Conservation (phyloP, 768 basidiomycete genomes). For the Hemileccinum impolitum region DNA sequence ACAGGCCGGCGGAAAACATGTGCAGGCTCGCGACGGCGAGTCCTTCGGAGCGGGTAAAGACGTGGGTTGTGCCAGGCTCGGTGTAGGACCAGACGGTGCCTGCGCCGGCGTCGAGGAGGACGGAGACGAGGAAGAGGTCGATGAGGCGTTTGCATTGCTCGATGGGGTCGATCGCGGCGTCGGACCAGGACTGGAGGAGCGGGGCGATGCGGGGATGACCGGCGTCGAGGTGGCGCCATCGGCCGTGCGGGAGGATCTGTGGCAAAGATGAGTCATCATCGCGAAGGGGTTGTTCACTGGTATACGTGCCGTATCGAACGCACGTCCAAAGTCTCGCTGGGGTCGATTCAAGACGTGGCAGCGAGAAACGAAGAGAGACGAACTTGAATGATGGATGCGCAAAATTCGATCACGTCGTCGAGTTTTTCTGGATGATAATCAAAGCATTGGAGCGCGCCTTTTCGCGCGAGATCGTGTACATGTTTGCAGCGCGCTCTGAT, state of each 20-base stretch:
- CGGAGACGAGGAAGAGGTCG: conserved; percentile 88
- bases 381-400: conserved; percentile 75
- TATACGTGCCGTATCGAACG: conserved; percentile 55
- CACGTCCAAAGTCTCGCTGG: conserved; percentile 79
- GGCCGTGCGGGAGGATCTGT: conserved; percentile 83
- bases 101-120: conserved; percentile 92
- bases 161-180: conserved; percentile 39
- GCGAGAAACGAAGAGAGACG: too few species aligned
- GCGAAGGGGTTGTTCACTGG: not conserved
- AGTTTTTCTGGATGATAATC: conserved; percentile 80
- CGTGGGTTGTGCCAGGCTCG: conserved; percentile 52
- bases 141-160: conserved; percentile 73
- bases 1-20: conserved; percentile 85
- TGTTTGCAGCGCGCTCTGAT: conserved; percentile 81
- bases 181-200: conserved; percentile 55
- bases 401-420: conserved; percentile 65
- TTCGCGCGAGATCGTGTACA: conserved; percentile 74
- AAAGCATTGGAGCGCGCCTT: conserved; percentile 80
- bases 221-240: conserved; percentile 86
- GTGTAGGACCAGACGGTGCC: conserved; percentile 78
- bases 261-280: not conserved
- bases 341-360: too few species aligned
- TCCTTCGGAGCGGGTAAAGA: conserved; percentile 71
- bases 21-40: conserved; percentile 86
- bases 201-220: conserved; percentile 61